Conservation (phyloP, 139 green algal genomes). For the Microglena sp. region DNA sequence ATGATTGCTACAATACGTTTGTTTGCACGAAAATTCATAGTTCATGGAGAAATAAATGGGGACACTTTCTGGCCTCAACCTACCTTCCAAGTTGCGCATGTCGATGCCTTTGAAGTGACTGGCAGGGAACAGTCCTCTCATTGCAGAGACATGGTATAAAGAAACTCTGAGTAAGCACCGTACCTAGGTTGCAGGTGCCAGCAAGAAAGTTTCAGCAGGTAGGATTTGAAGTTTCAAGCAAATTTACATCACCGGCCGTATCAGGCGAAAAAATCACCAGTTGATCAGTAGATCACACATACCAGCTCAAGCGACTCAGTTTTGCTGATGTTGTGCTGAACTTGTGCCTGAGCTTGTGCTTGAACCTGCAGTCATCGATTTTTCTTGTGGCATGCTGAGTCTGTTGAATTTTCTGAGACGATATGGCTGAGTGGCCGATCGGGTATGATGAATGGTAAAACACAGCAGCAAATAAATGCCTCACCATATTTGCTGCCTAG, state of each 20-base stretch:
- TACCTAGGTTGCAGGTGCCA: conserved; percentile 12
- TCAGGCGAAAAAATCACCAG: neutral
- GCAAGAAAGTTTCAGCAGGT: neutral
- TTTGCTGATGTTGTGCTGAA: conserved; percentile 20
- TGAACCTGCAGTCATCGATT: no score
- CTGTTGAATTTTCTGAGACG: no score
- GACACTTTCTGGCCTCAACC: neutral
- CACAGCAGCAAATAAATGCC: no score
- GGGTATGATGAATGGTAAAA: no score
- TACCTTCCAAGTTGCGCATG: conserved; percentile 57
- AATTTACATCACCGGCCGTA: neutral
- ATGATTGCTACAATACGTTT: neutral
- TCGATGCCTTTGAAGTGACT: conserved; percentile 37
- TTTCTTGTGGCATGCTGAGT: no score
- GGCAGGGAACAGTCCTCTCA: conserved; percentile 59
- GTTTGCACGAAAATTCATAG: neutral
- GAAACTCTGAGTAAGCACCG: conserved; percentile 39
- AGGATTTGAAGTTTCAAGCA: neutral
- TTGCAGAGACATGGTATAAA: conserved; percentile 52
- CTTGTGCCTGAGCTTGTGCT: conserved; percentile 25
- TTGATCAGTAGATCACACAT: neutral
- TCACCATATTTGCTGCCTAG: no score
- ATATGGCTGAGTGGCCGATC: no score
- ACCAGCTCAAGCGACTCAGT: conserved; percentile 39
- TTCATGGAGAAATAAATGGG: neutral